phyloP scores from a whole-genome alignment of 495 filamentous ascomycete species.

The Usnea hakonensis region DNA sequence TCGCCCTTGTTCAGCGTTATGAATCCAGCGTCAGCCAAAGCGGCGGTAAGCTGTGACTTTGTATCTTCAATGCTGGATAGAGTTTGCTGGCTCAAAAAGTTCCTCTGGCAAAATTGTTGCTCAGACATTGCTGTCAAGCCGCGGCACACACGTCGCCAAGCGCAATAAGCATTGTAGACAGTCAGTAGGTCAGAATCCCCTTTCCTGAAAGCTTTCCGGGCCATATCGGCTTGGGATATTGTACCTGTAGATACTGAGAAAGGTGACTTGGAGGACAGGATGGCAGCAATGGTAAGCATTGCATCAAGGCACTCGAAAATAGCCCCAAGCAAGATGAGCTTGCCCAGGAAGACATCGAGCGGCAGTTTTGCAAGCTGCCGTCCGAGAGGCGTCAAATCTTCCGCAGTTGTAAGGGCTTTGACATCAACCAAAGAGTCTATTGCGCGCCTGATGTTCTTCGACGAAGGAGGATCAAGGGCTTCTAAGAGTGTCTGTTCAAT shows the following conservation, averaged over 20 bases:
- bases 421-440: slow-evolving; percentile 91
- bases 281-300: slow-evolving; percentile 80
- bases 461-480: slow-evolving; percentile 80
- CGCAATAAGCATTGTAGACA: slow-evolving; percentile 82
- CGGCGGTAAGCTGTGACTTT: slow-evolving; percentile 78
- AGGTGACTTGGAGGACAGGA: slow-evolving; percentile 88
- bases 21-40: slow-evolving; percentile 74
- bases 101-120: slow-evolving; percentile 82
- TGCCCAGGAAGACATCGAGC: slow-evolving; percentile 88
- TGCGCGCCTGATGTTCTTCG: slow-evolving; percentile 84
- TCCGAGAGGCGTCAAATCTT: slow-evolving; percentile 82
- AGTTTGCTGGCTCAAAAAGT: slow-evolving; percentile 76
- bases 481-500: slow-evolving; percentile 85
- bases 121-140: slow-evolving; percentile 58
- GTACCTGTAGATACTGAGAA: slow-evolving; percentile 81
- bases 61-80: slow-evolving; percentile 87
- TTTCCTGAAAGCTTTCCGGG: slow-evolving; percentile 63
- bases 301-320: slow-evolving; percentile 89
- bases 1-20: slow-evolving; percentile 64
- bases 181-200: slow-evolving; percentile 89
- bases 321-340: slow-evolving; percentile 74
- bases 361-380: slow-evolving; percentile 79
- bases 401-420: slow-evolving; percentile 69
- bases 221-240: slow-evolving; percentile 67
- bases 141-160: slow-evolving; percentile 77